These are phyloP conservation scores for Kodamaea kaohsiungensis DNA, from an alignment of 805 yeast genomes.

Conservation along the genomic window DNA sequence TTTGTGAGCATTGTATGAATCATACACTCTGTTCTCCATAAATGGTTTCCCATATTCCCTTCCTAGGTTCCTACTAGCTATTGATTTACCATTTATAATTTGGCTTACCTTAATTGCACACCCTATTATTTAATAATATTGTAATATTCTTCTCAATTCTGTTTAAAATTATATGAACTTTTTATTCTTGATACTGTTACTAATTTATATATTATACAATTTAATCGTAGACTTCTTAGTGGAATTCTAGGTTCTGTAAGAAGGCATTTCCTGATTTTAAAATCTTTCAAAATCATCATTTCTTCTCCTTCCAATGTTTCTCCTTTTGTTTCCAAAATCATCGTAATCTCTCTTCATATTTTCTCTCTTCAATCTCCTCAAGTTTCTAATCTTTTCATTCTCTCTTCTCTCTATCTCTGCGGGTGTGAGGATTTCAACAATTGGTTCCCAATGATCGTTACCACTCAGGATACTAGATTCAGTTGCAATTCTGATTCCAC, in stretches of 20 bases:
- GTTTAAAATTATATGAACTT: background rate
- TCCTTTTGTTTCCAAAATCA: conserved; percentile 29
- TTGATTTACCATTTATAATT: too few relatives aligned
- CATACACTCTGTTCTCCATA: too few relatives aligned
- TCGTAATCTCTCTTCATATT: conserved; percentile 64
- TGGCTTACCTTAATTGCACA: too few relatives aligned
- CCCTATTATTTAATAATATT: too few relatives aligned
- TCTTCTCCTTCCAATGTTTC: conserved; percentile 47
- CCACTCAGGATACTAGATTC: conserved; percentile 71
- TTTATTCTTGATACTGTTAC: background rate
- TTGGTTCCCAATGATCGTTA: conserved; percentile 86
- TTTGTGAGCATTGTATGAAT: too few relatives aligned
- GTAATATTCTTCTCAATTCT: too few relatives aligned
- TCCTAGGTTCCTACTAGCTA: too few relatives aligned
- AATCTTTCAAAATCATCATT: conserved; percentile 50
- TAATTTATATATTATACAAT: background rate
- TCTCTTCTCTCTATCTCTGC: conserved; percentile 95
- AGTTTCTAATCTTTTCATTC: conserved; percentile 88
- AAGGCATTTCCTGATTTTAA: conserved; percentile 2
- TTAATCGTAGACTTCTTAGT: background rate
- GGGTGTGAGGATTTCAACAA: conserved; percentile 79
- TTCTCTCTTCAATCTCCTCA: conserved; percentile 91
- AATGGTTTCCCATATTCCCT: too few relatives aligned
- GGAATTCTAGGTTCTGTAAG: background rate
- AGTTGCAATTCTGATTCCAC: conserved; percentile 43